Evolutionary conservation across 1,284 basidiomycete species (phyloP).

Genomic region (Porodaedalea pini): DNA sequence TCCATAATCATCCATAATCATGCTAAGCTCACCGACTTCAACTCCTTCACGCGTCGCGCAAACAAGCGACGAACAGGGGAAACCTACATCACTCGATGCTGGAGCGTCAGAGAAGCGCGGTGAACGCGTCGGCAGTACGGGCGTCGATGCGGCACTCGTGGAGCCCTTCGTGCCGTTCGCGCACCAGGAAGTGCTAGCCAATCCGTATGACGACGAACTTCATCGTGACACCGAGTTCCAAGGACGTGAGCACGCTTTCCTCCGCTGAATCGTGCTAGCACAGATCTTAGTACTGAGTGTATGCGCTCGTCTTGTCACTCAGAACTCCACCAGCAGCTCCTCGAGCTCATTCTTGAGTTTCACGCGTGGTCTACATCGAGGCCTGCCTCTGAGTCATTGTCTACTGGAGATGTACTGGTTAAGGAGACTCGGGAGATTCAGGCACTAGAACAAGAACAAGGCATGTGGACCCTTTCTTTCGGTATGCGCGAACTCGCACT

Average conservation of each 20-base stretch:
- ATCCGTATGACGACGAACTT: slow-evolving; percentile 8
- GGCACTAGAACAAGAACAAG: slow-evolving; percentile 35
- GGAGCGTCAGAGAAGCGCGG: background rate
- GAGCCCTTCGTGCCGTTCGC: slow-evolving; percentile 14
- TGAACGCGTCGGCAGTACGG: background rate
- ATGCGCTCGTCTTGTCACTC: slow-evolving; percentile 7
- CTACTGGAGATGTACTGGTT: slow-evolving; percentile 23
- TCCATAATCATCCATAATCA: background rate
- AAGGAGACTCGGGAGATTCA: slow-evolving; percentile 27
- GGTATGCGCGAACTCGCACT: slow-evolving; percentile 20
- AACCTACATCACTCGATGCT: background rate
- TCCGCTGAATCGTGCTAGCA: background rate
- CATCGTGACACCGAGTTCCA: slow-evolving; percentile 28
- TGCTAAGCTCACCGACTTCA: background rate
- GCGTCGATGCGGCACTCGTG: slow-evolving; percentile 4
- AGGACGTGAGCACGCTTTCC: slow-evolving; percentile 27
- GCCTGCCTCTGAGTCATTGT: slow-evolving; percentile 15
- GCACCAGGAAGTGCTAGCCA: slow-evolving; percentile 8
- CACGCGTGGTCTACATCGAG: slow-evolving; percentile 18
- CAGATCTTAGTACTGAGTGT: slow-evolving; percentile 4
- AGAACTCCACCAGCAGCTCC: slow-evolving; percentile 20
- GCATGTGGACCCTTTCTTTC: slow-evolving; percentile 33
- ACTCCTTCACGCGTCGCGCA: background rate
- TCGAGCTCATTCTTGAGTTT: slow-evolving; percentile 17
- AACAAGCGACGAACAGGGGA: background rate